Conservation (phyloP, 345 rosid species). For the Barbarea vulgaris region DNA sequence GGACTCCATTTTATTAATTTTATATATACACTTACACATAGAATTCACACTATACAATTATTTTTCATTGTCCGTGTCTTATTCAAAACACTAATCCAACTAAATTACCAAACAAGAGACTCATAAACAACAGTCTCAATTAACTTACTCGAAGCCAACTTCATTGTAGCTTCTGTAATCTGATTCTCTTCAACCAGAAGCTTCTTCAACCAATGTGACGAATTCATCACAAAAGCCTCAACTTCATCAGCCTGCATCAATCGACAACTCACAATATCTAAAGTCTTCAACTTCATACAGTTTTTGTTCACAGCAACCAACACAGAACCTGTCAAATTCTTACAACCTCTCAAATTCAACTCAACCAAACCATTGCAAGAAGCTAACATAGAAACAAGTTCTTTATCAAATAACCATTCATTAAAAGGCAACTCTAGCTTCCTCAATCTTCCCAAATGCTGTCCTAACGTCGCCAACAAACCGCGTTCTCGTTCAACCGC, state of each 20-base stretch:
- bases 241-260: constrained; percentile 53
- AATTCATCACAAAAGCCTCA: constrained; percentile 53
- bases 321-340: constrained; percentile 48
- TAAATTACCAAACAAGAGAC: constrained; percentile 20
- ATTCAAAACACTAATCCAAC: constrained; percentile 22
- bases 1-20: not conserved
- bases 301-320: constrained; percentile 51
- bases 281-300: constrained; percentile 52
- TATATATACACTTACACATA: constrained; percentile 2
- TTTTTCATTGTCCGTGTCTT: not conserved
- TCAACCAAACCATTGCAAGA: constrained; percentile 60
- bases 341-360: constrained; percentile 70
- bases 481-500: constrained; percentile 75
- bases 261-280: constrained; percentile 59
- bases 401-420: constrained; percentile 70
- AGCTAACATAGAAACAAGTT: constrained; percentile 67
- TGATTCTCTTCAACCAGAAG: constrained; percentile 66
- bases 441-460: constrained; percentile 59
- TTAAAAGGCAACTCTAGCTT: constrained; percentile 65
- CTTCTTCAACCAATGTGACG: constrained; percentile 47
- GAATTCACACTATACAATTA: not conserved
- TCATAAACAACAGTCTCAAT: constrained; percentile 45
- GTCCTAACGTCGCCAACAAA: constrained; percentile 78
- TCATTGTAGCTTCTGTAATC: constrained; percentile 53
- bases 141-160: constrained; percentile 45